Percentiles rank a stretch among this genome's conserved stretches.
These are phyloP conservation scores for Anastatica hierochuntica DNA, from an alignment of 345 rosid species.

Conservation along the genomic window DNA sequence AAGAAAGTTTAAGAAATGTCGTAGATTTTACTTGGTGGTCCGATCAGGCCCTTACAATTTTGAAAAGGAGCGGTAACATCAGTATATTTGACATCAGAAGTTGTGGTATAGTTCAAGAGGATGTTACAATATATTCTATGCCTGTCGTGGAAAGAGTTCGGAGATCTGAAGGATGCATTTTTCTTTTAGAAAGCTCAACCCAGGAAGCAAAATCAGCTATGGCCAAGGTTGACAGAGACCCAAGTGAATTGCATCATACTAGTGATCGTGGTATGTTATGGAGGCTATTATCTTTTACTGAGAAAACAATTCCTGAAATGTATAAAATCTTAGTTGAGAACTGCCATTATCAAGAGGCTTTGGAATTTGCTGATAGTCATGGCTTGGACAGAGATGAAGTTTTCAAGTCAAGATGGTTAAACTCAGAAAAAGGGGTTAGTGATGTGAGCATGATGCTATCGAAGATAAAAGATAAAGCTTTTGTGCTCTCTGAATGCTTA, in stretches of 20 bases:
- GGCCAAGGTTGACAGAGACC: slow-evolving; percentile 30
- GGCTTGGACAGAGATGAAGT: slow-evolving; percentile 78
- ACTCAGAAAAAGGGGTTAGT: slow-evolving; percentile 46
- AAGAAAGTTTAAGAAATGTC: slow-evolving; percentile 34
- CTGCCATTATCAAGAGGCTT: slow-evolving; percentile 54
- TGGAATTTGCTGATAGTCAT: slow-evolving; percentile 67
- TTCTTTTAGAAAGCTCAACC: slow-evolving; percentile 52
- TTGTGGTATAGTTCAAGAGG: slow-evolving; percentile 45
- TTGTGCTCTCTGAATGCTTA: slow-evolving; percentile 67
- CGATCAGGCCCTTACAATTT: slow-evolving; percentile 52
- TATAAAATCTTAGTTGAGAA: slow-evolving; percentile 54
- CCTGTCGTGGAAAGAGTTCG: slow-evolving; percentile 60
- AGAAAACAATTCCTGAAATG: slow-evolving; percentile 80
- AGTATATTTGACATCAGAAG: slow-evolving; percentile 46
- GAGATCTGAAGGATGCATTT: slow-evolving; percentile 43
- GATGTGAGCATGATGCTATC: slow-evolving; percentile 53
- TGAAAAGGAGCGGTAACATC: slow-evolving; percentile 43
- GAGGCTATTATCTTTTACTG: slow-evolving; percentile 66
- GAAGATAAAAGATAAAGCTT: slow-evolving; percentile 58
- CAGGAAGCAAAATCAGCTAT: slow-evolving; percentile 25
- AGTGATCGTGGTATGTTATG: slow-evolving; percentile 37
- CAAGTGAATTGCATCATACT: slow-evolving; percentile 18
- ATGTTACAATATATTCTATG: slow-evolving; percentile 40
- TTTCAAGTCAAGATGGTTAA: slow-evolving; percentile 72
- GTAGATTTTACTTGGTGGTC: slow-evolving; percentile 96